Base-by-base conservation (phyloP, 139 green algal genomes). In the Coelastrella sp. region DNA sequence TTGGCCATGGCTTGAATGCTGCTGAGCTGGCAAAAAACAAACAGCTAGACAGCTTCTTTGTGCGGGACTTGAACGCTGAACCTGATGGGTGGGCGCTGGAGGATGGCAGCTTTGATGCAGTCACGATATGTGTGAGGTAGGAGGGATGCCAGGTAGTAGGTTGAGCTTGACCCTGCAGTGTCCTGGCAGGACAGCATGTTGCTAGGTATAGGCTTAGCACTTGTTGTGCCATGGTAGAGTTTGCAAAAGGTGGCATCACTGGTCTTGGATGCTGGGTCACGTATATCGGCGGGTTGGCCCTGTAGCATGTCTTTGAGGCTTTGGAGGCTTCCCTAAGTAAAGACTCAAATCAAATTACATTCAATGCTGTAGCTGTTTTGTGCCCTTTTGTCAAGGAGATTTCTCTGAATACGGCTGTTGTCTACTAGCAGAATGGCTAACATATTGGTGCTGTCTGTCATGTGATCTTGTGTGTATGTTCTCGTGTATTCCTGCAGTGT, bases 1-100 rank as follows among this genome's bases (percentile, higher is more conserved):
- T 97, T 5, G 97, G 96, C 16, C 97, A 99, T 88, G 97, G 97
- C n/a, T 94, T 99, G 93, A 99, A 98, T 73, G 96, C 96, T 0
- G 89, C 91, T 4, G 97, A 99, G 94, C 94, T 99, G 86, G 86
- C 73, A 4, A 80, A 86, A 8, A 99, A 99, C 92, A 75, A 66
- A 1, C 91, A 81, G 11, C 94, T 99, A n/a, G 89, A 95, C 80
- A 77, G 90, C 16, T 98, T 95, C 88, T 97, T 97, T 74, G 92
- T 98, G 61, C 14, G 96, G 8, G 89, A 98, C 91, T 90, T 98
- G 5, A 98, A 98, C 83, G 77, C 88, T 54, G 93, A 97, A 4
- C 97, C 96, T 3, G 58, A 83, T 16, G 92, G 92, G 4, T 98
- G 97, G 94, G 94, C 94, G 57, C 10, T 94, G 10, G 89, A 88